Conservation (phyloP, 306 rosid species). For the Herpetospermum pedunculosum region DNA sequence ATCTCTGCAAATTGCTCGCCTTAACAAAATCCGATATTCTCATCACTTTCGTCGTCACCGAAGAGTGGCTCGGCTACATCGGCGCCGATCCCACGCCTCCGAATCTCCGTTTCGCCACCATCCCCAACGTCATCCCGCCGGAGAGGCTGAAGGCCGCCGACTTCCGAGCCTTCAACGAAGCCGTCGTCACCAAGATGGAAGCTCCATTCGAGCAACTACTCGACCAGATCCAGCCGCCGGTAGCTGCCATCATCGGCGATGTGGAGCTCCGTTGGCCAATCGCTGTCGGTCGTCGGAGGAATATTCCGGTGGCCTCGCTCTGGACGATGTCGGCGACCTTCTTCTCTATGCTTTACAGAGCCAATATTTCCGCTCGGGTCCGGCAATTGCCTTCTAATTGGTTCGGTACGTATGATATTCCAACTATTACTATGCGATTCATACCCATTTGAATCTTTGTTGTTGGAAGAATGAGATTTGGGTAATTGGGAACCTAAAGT, state of each 20-base stretch:
- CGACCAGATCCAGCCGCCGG: constrained; percentile 22
- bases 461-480: neutral
- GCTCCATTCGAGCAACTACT: constrained; percentile 34
- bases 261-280: constrained; percentile 24
- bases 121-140: constrained; percentile 39
- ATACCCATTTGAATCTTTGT: neutral
- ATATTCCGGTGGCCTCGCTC: constrained; percentile 31
- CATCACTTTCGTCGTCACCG: constrained; percentile 42
- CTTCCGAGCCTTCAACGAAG: constrained; percentile 32
- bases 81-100: constrained; percentile 20
- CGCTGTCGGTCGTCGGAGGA: constrained; percentile 21
- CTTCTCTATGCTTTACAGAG: constrained; percentile 19
- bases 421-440: neutral
- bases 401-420: neutral
- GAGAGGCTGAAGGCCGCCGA: constrained; percentile 25
- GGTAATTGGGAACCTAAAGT: neutral
- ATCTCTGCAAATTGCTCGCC: constrained; percentile 27
- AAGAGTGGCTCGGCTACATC: constrained; percentile 35
- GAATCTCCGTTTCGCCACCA: constrained; percentile 19
- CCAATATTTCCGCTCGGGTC: neutral
- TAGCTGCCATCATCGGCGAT: constrained; percentile 24
- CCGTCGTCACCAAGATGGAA: constrained; percentile 37
- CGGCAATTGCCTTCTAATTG: neutral
- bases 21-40: constrained; percentile 14
- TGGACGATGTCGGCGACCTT: constrained; percentile 39